Evolutionary conservation across 2,329 filamentous ascomycete genomes (phyloP).

Genomic region (Paracoccidioides lutzii): DNA sequence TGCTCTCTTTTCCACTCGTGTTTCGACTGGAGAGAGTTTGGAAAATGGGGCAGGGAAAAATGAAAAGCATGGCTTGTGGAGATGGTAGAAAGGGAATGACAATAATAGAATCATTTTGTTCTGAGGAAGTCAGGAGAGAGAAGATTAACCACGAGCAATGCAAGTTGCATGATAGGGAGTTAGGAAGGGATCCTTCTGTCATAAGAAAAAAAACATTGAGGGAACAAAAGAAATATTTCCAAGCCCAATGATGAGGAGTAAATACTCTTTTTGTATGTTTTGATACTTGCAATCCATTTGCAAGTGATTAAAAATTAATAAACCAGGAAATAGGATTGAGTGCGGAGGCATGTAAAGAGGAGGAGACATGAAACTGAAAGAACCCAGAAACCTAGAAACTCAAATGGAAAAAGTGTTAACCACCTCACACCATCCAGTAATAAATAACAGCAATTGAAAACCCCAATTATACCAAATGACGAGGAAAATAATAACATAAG

Average conservation of each 20-base stretch:
- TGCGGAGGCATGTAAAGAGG: no score
- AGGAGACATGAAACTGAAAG: background rate
- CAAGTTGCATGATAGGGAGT: background rate
- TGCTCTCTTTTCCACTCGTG: background rate
- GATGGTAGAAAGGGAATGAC: background rate
- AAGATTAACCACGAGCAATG: background rate
- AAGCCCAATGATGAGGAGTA: no score
- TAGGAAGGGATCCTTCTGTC: no score
- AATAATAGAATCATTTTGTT: background rate
- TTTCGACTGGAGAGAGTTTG: background rate
- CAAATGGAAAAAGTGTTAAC: background rate
- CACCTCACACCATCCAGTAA: background rate
- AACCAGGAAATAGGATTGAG: background rate
- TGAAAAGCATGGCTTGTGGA: background rate
- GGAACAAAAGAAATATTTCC: background rate
- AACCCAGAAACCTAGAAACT: background rate
- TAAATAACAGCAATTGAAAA: background rate
- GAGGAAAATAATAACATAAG: background rate
- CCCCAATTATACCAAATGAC: background rate
- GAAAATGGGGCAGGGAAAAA: background rate
- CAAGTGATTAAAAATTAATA: no score
- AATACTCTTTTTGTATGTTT: no score
- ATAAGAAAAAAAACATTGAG: background rate
- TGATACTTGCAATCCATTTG: no score
- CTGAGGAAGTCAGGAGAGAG: background rate